phyloP scores from a whole-genome alignment of 805 yeast species.

The Starmerella stellata region DNA sequence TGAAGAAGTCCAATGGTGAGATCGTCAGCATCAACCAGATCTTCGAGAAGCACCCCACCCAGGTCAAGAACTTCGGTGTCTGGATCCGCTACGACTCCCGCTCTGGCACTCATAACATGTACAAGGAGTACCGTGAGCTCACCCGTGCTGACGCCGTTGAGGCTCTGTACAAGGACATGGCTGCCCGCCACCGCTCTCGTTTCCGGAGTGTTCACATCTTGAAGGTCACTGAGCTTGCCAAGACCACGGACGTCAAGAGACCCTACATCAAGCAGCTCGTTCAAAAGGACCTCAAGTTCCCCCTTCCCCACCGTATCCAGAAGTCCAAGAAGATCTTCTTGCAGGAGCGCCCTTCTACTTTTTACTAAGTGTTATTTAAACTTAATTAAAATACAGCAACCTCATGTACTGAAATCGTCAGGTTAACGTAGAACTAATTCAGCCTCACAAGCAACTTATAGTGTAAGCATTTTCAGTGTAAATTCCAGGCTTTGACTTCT shows the following conservation, averaged over 20 bases:
- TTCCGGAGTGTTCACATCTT: conserved; percentile 98
- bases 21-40: conserved; percentile 82
- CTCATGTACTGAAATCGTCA: too few species aligned
- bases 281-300: conserved; percentile 92
- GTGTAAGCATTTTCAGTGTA: too few species aligned
- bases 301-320: conserved; percentile 98
- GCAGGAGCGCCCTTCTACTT: conserved; percentile 90
- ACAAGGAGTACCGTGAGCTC: conserved; percentile 99
- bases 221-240: conserved; percentile 97
- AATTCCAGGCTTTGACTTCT: too few species aligned
- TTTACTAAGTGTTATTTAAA: conserved; percentile 44
- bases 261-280: conserved; percentile 97
- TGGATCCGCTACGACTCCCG: conserved; percentile 99
- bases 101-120: conserved; percentile 99
- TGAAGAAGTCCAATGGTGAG: conserved; percentile 99
- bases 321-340: conserved; percentile 76
- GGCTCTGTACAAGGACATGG: conserved; percentile 97
- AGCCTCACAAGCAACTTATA: too few species aligned
- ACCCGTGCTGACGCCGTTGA: conserved; percentile 98
- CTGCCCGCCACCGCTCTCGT: conserved; percentile 99
- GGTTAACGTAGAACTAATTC: too few species aligned
- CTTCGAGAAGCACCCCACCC: conserved; percentile 91
- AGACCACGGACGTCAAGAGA: conserved; percentile 96
- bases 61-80: conserved; percentile 98
- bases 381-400: too few species aligned